Conservation (phyloP, 345 rosid species). For the Salix brachista region DNA sequence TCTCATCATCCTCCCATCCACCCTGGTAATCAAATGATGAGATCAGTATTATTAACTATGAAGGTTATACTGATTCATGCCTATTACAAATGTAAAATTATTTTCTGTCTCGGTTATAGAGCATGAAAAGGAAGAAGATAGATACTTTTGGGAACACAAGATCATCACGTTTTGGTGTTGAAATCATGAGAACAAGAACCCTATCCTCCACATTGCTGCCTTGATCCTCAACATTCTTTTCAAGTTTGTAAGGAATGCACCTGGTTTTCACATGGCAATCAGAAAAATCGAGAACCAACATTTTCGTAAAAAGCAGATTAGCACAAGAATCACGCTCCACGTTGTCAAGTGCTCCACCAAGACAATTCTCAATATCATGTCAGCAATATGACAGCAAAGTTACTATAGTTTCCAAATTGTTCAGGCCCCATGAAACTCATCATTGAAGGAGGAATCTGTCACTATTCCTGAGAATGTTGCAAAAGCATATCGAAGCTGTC, state of each 20-base stretch:
- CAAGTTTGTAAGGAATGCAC: slow-evolving; percentile 72
- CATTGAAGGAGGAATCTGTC: not conserved
- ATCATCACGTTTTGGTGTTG: slow-evolving; percentile 79
- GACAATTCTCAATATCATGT: not conserved
- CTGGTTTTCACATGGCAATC: slow-evolving; percentile 25
- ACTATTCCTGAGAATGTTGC: not conserved
- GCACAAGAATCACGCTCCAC: not conserved
- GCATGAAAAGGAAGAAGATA: not conserved
- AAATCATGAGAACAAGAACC: slow-evolving; percentile 71
- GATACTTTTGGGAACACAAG: slow-evolving; percentile 85
- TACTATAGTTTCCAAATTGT: not conserved
- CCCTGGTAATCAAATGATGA: slow-evolving; percentile 42
- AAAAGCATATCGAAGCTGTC: not conserved
- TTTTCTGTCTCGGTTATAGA: not conserved
- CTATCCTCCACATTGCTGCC: slow-evolving; percentile 32
- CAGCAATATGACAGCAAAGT: not conserved
- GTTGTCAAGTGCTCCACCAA: not conserved
- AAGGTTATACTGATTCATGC: not conserved
- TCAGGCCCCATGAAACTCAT: not conserved
- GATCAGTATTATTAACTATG: not conserved
- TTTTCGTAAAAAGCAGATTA: not conserved
- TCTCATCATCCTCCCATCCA: slow-evolving; percentile 98
- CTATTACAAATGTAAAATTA: not conserved
- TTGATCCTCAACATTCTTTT: slow-evolving; percentile 28
- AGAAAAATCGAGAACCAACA: not conserved